Percentiles rank a stretch among this genome's conserved stretches.
Evolutionary conservation across 2,329 filamentous ascomycete genomes (phyloP).

Genomic region (Penicillium sp.): DNA sequence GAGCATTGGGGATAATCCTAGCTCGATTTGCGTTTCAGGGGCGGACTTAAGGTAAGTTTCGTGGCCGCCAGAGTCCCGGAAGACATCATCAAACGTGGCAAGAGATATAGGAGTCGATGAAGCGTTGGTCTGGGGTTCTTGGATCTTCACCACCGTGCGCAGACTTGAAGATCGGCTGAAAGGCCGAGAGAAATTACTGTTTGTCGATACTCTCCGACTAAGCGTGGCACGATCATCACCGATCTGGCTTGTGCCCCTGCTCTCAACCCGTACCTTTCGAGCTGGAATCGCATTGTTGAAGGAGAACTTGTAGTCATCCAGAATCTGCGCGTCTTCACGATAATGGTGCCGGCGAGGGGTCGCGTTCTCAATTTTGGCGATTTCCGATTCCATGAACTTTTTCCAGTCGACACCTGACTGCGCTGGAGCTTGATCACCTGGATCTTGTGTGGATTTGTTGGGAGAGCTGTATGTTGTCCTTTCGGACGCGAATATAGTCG

Average conservation of each 20-base stretch:
- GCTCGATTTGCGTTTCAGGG: conserved; percentile 7
- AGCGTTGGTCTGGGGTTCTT: conserved; percentile 4
- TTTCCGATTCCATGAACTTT: conserved; percentile 44
- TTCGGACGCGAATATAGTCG: conserved; percentile 42
- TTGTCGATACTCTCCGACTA: conserved; percentile 18
- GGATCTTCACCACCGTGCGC: conserved; percentile 26
- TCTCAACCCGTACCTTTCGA: conserved; percentile 3
- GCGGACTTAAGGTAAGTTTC: conserved; percentile 7
- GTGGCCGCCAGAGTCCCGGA: conserved; percentile 1
- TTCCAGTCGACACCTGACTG: conserved; percentile 43
- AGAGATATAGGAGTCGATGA: conserved; percentile 8
- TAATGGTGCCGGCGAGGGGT: conserved; percentile 39
- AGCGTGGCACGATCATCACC: background rate
- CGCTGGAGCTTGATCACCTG: conserved; percentile 7
- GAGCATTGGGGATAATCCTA: conserved; percentile 30
- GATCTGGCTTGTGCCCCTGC: background rate
- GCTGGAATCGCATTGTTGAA: conserved; percentile 6
- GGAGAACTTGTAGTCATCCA: conserved; percentile 31
- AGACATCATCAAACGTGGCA: conserved; percentile 8
- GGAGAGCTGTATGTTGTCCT: conserved; percentile 39
- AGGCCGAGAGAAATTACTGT: conserved; percentile 44
- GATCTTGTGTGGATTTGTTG: conserved; percentile 21
- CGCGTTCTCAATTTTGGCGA: conserved; percentile 36
- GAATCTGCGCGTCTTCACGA: conserved; percentile 46
- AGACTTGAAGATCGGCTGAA: conserved; percentile 41